These are phyloP conservation scores for Claviceps spartinae DNA, from an alignment of 2,329 filamentous ascomycete species.

Conservation along the genomic window DNA sequence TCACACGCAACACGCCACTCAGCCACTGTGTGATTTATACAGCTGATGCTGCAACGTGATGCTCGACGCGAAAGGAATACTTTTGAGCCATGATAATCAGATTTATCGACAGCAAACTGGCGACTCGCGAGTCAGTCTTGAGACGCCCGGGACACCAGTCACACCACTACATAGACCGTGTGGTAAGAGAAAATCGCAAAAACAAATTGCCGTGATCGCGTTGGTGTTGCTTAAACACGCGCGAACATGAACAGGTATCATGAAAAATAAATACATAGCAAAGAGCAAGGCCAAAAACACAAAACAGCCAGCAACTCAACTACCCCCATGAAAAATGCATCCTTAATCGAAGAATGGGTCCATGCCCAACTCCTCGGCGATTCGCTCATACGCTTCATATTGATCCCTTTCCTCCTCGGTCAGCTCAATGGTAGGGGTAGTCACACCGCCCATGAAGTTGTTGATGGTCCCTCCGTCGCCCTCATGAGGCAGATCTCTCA, in stretches of 20 bases:
- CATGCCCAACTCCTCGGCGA: constrained; percentile 8
- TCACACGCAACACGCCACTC: too few relatives aligned
- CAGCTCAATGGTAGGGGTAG: constrained; percentile 1
- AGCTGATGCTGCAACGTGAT: too few relatives aligned
- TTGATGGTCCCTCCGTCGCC: constrained; percentile 12
- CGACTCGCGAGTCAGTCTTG: too few relatives aligned
- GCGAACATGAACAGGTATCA: neutral
- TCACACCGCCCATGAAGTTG: constrained; percentile 8
- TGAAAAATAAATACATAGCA: neutral
- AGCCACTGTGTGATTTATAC: too few relatives aligned
- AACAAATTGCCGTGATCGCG: too few relatives aligned
- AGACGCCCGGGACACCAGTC: too few relatives aligned
- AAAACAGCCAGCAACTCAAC: neutral
- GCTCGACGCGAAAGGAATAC: too few relatives aligned
- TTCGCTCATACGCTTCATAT: constrained; percentile 5
- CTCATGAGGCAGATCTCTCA: constrained; percentile 13
- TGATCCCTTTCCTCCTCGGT: constrained; percentile 3
- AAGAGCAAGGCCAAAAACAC: neutral
- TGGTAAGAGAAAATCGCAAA: too few relatives aligned
- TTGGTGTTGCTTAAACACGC: neutral
- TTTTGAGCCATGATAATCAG: too few relatives aligned
- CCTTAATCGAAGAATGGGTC: constrained; percentile 5
- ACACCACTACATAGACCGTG: too few relatives aligned
- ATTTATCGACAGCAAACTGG: too few relatives aligned
- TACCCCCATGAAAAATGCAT: neutral